Conservation (phyloP, 140 eudicot genomes). For the Stevia rebaudiana region DNA sequence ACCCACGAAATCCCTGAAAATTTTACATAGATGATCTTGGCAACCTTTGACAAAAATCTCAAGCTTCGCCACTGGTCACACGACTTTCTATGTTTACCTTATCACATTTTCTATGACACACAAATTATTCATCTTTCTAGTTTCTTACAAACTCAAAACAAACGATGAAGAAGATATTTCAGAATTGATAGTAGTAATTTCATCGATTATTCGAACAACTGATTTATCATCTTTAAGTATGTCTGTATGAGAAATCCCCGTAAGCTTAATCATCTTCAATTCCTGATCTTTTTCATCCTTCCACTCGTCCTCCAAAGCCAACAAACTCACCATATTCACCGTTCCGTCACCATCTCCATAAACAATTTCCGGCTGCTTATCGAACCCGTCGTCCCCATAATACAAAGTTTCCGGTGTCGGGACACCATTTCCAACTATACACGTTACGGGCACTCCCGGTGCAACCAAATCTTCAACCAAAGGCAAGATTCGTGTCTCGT, state of each 20-base stretch:
- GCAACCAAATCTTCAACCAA: constrained; percentile 41
- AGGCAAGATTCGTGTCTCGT: constrained; percentile 49
- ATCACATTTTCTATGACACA: neutral
- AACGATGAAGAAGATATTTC: neutral
- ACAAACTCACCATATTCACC: constrained; percentile 72
- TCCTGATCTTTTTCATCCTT: constrained; percentile 35
- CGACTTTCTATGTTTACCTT: too few species aligned
- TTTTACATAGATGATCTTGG: too few species aligned
- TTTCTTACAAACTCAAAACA: constrained; percentile 2
- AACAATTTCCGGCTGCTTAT: constrained; percentile 58
- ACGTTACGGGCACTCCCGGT: constrained; percentile 58
- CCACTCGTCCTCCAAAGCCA: constrained; percentile 55
- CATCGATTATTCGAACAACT: constrained; percentile 33
- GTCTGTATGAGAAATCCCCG: constrained; percentile 53
- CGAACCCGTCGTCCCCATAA: constrained; percentile 61
- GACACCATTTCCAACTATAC: constrained; percentile 68
- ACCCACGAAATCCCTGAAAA: too few species aligned
- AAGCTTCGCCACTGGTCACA: too few species aligned
- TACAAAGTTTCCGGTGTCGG: constrained; percentile 62
- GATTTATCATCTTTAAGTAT: constrained; percentile 45
- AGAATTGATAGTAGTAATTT: constrained; percentile 38
- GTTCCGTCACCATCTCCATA: constrained; percentile 96
- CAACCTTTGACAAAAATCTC: too few species aligned
- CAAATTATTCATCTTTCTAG: neutral
- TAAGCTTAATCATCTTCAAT: constrained; percentile 46